Evolutionary conservation across 345 rosid genomes (phyloP), one percentile per base, ranked within the genome.

Genomic region (Pistacia atlantica): DNA sequence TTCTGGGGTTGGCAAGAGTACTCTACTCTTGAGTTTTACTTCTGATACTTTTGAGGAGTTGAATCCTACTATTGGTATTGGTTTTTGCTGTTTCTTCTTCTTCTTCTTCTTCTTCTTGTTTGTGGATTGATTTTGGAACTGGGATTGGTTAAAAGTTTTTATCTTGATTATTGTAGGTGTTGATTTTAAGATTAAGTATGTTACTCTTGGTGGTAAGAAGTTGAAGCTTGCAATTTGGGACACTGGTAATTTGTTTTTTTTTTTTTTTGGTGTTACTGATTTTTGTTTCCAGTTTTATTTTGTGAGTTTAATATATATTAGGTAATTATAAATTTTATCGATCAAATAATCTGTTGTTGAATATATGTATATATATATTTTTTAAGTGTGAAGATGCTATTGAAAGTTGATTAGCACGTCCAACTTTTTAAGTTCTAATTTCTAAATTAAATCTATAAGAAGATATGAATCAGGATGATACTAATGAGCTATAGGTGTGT

Each of bases 201-300:
- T 95, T 28, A 87, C 82, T 13, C 69, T 87, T 73, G 97, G 94
- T 7, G 99, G 93, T 37, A 93, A 92, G 78, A 95, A 86, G 82
- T 75, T 93, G 78, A 95, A 95, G 87, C 98, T 95, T 78, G 99
- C 97, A 8, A 95, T 95, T 79, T 95, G 99, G 98, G 98, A 95
- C 70, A 93, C 98, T 18, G 99, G 98, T 91, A 49, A 80, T 28
- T 33, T 35, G 62, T 49, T 38, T 16, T 16, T 14, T 18, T 51
- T 3, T n/a, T 38, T n/a, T n/a, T n/a, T n/a, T n/a, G n/a, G 25
- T n/a, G 51, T 42, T 42, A 42, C 45, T n/a, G 7, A 10, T 58
- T 57, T 70, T 7, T 70, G 11, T n/a, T 70, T 49, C 31, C 18
- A 12, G 8, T 11, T 10, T 42, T 5, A n/a, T 54, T 18, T 56